These are phyloP conservation scores for Myriosclerotinia duriaeana DNA, from an alignment of 2,329 filamentous ascomycete species.

Conservation along the genomic window DNA sequence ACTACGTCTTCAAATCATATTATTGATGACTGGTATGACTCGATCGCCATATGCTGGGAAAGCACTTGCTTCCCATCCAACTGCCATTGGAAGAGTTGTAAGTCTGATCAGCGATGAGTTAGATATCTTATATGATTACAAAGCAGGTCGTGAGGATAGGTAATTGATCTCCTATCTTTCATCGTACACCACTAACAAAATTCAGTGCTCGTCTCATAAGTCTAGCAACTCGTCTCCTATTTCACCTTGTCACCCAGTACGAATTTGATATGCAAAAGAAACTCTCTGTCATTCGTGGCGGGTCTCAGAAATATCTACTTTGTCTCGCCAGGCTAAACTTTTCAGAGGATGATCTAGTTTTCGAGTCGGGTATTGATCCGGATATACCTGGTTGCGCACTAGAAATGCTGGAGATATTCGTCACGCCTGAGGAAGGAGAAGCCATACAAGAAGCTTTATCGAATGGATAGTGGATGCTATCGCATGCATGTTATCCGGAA, in stretches of 20 bases:
- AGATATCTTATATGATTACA: constrained; percentile 55
- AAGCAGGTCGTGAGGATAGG: constrained; percentile 45
- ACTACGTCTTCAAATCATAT: constrained; percentile 45
- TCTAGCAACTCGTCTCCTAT: constrained; percentile 58
- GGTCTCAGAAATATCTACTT: constrained; percentile 78
- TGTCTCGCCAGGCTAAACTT: constrained; percentile 83
- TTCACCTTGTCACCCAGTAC: constrained; percentile 59
- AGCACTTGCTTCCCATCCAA: constrained; percentile 66
- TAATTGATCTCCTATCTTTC: constrained; percentile 27
- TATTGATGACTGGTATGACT: constrained; percentile 60
- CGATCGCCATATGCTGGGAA: constrained; percentile 60
- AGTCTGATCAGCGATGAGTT: constrained; percentile 74
- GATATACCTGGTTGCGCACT: constrained; percentile 80
- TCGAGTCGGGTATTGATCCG: constrained; percentile 74
- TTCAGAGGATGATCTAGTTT: constrained; percentile 70
- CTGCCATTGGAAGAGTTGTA: constrained; percentile 72
- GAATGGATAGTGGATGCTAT: neutral
- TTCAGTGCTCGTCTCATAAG: constrained; percentile 54
- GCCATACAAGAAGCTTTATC: constrained; percentile 44
- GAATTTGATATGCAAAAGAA: constrained; percentile 71
- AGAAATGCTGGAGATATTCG: constrained; percentile 73
- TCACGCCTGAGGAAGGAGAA: constrained; percentile 77
- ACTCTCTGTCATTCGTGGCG: constrained; percentile 66
- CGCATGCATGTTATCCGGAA: neutral
- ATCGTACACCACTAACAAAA: constrained; percentile 12